Evolutionary conservation across 2,329 filamentous ascomycete species (phyloP).

Genomic region (Fusarium albosuccineum): DNA sequence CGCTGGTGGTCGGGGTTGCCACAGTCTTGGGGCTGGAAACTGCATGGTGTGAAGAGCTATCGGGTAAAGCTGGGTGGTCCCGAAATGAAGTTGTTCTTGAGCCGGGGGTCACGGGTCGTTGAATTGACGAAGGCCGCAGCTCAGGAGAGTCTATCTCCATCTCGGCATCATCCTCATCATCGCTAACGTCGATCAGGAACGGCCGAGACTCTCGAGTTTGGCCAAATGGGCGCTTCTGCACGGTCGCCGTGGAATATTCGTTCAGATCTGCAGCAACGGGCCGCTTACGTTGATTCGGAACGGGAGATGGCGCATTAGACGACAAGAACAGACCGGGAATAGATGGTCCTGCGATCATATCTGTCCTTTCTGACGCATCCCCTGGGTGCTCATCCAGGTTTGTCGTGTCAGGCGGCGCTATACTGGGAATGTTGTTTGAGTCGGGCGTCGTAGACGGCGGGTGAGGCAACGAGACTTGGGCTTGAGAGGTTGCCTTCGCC

Average conservation of each 20-base stretch:
- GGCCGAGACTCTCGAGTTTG: conserved; percentile 70
- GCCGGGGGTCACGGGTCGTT: conserved; percentile 48
- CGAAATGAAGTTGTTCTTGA: conserved; percentile 56
- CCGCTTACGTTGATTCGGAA: conserved; percentile 51
- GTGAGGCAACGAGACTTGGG: not conserved
- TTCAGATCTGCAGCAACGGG: conserved; percentile 78
- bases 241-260: conserved; percentile 58
- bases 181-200: conserved; percentile 88
- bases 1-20: conserved; percentile 55
- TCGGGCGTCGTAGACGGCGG: conserved; percentile 12
- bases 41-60: conserved; percentile 55
- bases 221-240: conserved; percentile 72
- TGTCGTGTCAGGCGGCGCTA: conserved; percentile 5
- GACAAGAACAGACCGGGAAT: conserved; percentile 57
- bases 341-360: conserved; percentile 33
- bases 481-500: conserved; percentile 44
- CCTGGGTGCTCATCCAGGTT: conserved; percentile 16
- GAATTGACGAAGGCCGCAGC: conserved; percentile 55
- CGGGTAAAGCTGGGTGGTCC: conserved; percentile 60
- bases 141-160: conserved; percentile 74
- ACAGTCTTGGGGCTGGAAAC: conserved; percentile 56
- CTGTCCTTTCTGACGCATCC: conserved; percentile 16
- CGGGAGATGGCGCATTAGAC: conserved; percentile 42
- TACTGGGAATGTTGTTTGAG: conserved; percentile 13
- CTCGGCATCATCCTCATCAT: conserved; percentile 74